phyloP scores from a whole-genome alignment of 2,329 filamentous ascomycete species.

The Rutstroemia sydowiana region DNA sequence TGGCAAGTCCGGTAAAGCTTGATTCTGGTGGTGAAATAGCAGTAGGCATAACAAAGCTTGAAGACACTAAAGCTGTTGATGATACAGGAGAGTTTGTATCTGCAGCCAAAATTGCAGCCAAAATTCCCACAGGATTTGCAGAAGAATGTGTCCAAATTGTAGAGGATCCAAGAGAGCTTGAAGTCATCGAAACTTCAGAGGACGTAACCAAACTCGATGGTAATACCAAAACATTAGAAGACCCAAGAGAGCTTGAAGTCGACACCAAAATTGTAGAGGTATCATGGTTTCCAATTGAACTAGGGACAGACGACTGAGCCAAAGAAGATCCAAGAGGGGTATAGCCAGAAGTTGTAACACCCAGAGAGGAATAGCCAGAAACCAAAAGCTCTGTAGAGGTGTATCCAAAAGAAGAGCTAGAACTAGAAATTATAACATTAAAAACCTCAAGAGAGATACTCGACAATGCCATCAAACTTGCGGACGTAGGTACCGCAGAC shows the following conservation, averaged over 20 bases:
- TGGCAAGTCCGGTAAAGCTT: no score
- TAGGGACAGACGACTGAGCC: background rate
- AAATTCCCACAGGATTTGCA: no score
- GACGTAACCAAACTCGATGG: background rate
- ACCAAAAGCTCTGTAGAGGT: background rate
- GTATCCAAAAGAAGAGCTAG: conserved; percentile 8
- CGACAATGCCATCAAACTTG: conserved; percentile 6
- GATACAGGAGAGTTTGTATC: no score
- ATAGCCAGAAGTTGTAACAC: background rate
- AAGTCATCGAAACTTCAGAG: no score
- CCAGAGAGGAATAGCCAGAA: no score
- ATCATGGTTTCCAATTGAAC: background rate
- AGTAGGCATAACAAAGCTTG: no score
- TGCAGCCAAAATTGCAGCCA: no score
- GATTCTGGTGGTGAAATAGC: no score
- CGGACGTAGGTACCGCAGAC: background rate
- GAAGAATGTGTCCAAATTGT: no score
- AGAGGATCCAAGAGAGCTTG: no score
- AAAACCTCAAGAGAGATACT: background rate
- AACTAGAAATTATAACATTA: conserved; percentile 7
- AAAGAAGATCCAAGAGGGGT: conserved; percentile 6
- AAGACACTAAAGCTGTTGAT: no score
- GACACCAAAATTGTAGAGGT: background rate
- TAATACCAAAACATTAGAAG: background rate
- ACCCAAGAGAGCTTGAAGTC: background rate